These are phyloP conservation scores for Aspergillus kassunensis DNA, from an alignment of 495 filamentous ascomycete species.

Conservation along the genomic window DNA sequence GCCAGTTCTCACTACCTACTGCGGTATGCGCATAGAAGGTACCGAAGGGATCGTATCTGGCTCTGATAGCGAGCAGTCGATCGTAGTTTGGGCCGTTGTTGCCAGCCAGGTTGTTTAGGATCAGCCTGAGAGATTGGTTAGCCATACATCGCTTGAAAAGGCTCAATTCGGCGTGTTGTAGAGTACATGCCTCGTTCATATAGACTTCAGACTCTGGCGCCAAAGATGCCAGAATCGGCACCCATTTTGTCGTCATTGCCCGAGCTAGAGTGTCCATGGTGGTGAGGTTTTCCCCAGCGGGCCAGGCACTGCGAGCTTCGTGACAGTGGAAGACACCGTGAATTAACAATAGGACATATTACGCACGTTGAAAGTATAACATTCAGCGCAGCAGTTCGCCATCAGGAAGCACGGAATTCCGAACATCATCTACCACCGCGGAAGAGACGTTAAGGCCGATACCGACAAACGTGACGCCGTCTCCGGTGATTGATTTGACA, in stretches of 20 bases:
- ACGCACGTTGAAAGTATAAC: slow-evolving; percentile 29
- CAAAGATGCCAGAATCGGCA: slow-evolving; percentile 40
- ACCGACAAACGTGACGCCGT: slow-evolving; percentile 44
- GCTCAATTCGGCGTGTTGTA: too few relatives aligned
- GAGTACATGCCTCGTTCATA: slow-evolving; percentile 24
- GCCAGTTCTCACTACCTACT: slow-evolving; percentile 60
- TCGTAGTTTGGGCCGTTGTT: slow-evolving; percentile 45
- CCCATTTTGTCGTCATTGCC: slow-evolving; percentile 35
- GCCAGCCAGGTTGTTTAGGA: slow-evolving; percentile 46
- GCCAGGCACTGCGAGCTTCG: too few relatives aligned
- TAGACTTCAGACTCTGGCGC: slow-evolving; percentile 36
- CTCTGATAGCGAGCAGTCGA: slow-evolving; percentile 36
- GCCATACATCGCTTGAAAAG: too few relatives aligned
- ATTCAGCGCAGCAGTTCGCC: slow-evolving; percentile 51
- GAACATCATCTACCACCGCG: slow-evolving; percentile 38
- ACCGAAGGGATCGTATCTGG: slow-evolving; percentile 52
- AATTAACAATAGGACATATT: too few relatives aligned
- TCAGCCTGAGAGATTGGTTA: slow-evolving; percentile 28
- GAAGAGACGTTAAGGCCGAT: slow-evolving; percentile 38
- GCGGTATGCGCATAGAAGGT: slow-evolving; percentile 57
- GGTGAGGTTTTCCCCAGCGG: slow-evolving; percentile 39
- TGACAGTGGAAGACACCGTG: too few relatives aligned
- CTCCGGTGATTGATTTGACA: slow-evolving; percentile 37
- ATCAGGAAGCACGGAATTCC: slow-evolving; percentile 53
- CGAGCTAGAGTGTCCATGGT: slow-evolving; percentile 29